Evolutionary conservation across 2,329 filamentous ascomycete genomes (phyloP), one percentile per base, ranked within the genome.

Genomic region (Aspergillus piperis): DNA sequence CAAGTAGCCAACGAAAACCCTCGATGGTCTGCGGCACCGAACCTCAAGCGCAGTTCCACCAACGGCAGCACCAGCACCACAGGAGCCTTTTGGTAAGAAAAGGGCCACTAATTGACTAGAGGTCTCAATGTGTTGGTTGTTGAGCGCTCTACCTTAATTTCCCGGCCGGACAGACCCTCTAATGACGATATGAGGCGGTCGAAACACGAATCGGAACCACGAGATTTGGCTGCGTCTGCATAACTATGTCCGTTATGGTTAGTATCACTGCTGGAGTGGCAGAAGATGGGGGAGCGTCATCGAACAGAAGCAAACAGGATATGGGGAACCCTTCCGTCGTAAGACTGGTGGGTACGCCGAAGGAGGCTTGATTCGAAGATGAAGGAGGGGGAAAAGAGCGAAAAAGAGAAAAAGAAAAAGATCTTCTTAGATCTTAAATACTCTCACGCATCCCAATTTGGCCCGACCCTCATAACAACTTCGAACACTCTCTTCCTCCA

Each of bases 271-370:
- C 19, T 32, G 47, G 21, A 52, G n/a, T 54, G 52, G 52, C 52
- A 54, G 38, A 55, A 19, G 44, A 55, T 19, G 47, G 44, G 44
- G 42, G 44, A 47, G 52, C 51, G 32, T 41, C 32, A 54, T 39
- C 15, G 51, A 27, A 51, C 21, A 21, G 32, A 58, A 38, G 49
- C 44, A 58, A 49, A 32, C n/a, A 51, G 56, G 54, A 54, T 39
- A 58, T 52, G 59, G 59, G 59, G 56, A 55, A 59, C 48, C 42
- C 52, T 59, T 39, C 57, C 56, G 32, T 47, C 53, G 41, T 55
- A 23, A 30, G 23, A 42, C 21, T 25, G 51, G 59, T 61, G 59
- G 59, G 38, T 56, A 42, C 59, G 17, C 38, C 27, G 27, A 32
- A 44, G 32, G 59, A 58, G 48, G 38, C 53, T 49, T 50, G 47